Conservation (phyloP, 805 yeast genomes). For the Lipomyces spencermartinsiae region DNA sequence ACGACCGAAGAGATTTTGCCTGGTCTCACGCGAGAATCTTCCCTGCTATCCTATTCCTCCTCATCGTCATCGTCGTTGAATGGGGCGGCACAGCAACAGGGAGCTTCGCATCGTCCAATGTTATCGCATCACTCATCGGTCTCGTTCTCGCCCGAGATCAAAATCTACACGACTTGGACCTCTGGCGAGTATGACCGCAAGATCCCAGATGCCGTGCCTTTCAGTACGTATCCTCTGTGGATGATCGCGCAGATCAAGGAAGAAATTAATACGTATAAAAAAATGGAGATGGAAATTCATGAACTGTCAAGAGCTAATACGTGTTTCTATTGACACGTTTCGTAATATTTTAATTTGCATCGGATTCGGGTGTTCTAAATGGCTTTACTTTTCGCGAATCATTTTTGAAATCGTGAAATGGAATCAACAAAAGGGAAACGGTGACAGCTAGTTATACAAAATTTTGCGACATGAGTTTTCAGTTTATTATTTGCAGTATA, state of each 20-base stretch:
- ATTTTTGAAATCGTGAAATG: not conserved
- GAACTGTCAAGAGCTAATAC: conserved; percentile 79
- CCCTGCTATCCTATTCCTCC: conserved; percentile 22
- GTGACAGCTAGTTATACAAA: not conserved
- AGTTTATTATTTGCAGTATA: not conserved
- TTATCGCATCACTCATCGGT: conserved; percentile 46
- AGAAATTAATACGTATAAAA: conserved; percentile 75
- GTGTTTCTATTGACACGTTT: conserved; percentile 66
- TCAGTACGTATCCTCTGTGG: conserved; percentile 41
- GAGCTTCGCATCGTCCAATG: too few relatives aligned
- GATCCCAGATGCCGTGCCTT: conserved; percentile 30
- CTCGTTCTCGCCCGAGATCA: conserved; percentile 78
- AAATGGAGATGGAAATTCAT: conserved; percentile 83
- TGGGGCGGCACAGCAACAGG: not conserved
- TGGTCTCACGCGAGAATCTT: conserved; percentile 25
- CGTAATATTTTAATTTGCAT: not conserved
- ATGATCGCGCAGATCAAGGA: conserved; percentile 85
- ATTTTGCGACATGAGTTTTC: too few relatives aligned
- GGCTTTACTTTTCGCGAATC: not conserved
- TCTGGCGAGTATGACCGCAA: conserved; percentile 83
- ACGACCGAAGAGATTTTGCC: conserved; percentile 9
- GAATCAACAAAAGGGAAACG: not conserved
- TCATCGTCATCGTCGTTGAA: conserved; percentile 19
- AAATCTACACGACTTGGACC: conserved; percentile 83
- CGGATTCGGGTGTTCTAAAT: not conserved